Base-by-base conservation (phyloP, 1,139 yeast genomes). In the Saccharomyces pastorianus region DNA sequence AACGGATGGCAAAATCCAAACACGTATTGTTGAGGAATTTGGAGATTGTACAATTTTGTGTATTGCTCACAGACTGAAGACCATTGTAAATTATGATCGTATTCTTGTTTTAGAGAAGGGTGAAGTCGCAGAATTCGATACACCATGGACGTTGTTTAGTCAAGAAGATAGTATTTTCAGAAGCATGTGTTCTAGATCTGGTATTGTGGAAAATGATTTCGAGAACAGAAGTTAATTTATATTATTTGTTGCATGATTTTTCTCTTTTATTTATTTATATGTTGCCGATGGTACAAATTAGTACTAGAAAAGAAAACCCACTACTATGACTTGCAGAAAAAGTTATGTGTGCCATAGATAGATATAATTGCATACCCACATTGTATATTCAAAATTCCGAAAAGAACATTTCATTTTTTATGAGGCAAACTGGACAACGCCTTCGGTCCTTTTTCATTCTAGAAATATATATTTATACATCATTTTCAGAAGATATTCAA, bases 1-100 rank as follows among this genome's bases (percentile, higher is more conserved):
- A 60, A 85, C 95, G 0, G 95, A 87, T 68, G 74, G 80, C 48
- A 80, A 79, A 66, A 84, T 88, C 61, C 95, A 87, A 69, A 63
- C 72, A 5, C 83, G 88, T 28, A 84, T 86, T 58, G 73, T 76
- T 8, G 72, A 71, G 13, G 90, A 85, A 65, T 86, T 87, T 64
- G 65, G 72, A 7, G 70, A 80, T 50, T 83, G 91, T 67, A 86
- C 95, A 0, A 82, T 85, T 53, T 71, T 87, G 62, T 85, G 91
- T 65, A 85, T 87, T 71, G 95, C 95, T 4, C 95, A 87, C 66
- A 79, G 93, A 64, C 72, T 85, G 67, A 81, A 81, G 63, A 84
- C 91, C 0, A 84, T 85, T 61, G 65, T 84, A 59, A 74, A 76
- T 57, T 85, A 85, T 66, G 90, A 85, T 67, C 73, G 79, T 54